Conservation (phyloP, 1,284 basidiomycete species). For the Microbotryum silenes-acaulis region DNA sequence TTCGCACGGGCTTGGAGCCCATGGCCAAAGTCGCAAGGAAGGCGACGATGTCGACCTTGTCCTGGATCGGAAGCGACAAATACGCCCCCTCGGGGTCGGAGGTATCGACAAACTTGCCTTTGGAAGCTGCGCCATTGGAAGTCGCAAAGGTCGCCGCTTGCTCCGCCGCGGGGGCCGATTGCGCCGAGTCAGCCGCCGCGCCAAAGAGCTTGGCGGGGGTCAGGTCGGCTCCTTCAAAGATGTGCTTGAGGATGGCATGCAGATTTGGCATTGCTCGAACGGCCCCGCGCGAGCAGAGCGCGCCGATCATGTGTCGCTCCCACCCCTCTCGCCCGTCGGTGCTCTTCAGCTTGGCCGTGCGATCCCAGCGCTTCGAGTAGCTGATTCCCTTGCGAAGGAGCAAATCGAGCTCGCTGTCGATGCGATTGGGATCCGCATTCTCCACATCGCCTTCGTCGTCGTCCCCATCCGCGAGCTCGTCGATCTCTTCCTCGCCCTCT, state of each 20-base stretch:
- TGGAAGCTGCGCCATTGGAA: constrained; percentile 18
- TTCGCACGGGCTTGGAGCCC: constrained; percentile 77
- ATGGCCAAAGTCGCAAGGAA: constrained; percentile 86
- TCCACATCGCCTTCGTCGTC: not conserved
- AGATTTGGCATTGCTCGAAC: constrained; percentile 12
- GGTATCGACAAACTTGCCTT: constrained; percentile 19
- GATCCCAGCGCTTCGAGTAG: constrained; percentile 30
- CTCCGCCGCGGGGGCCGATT: not conserved
- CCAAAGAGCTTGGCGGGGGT: not conserved
- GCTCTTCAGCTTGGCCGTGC: constrained; percentile 29
- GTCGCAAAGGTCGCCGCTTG: constrained; percentile 7
- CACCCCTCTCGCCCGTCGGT: constrained; percentile 23
- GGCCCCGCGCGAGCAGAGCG: constrained; percentile 31
- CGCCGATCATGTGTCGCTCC: constrained; percentile 30
- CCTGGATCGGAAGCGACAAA: constrained; percentile 58
- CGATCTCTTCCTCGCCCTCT: constrained; percentile 5
- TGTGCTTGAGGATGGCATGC: constrained; percentile 21
- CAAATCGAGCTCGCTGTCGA: constrained; percentile 13
- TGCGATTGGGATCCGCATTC: constrained; percentile 3
- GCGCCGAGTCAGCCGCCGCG: constrained; percentile 1
- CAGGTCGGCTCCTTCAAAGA: constrained; percentile 16
- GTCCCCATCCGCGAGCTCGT: constrained; percentile 13
- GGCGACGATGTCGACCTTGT: constrained; percentile 74
- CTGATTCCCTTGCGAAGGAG: constrained; percentile 25
- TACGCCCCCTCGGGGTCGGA: constrained; percentile 61